Percentiles rank a stretch among this genome's conserved stretches.
These are phyloP conservation scores for Saccharomyces pastorianus DNA, from an alignment of 1,139 yeast genomes.

Conservation along the genomic window DNA sequence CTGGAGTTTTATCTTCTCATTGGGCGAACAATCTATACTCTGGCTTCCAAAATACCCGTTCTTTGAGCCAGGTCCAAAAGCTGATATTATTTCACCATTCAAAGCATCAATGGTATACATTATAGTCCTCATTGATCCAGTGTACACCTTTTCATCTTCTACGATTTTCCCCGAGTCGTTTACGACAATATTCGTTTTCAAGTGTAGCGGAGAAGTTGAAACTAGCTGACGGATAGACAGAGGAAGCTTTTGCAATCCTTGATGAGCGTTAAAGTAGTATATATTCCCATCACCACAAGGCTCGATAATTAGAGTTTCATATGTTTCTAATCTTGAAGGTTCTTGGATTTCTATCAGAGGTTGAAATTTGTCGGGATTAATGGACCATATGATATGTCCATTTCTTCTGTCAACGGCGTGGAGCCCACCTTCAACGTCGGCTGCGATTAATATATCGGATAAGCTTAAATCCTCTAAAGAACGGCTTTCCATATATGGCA, in stretches of 20 bases:
- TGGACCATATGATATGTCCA: slow-evolving; percentile 74
- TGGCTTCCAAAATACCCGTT: slow-evolving; percentile 9
- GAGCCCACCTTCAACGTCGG: slow-evolving; percentile 83
- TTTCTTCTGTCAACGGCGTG: slow-evolving; percentile 74
- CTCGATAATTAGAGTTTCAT: slow-evolving; percentile 70
- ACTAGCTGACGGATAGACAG: slow-evolving; percentile 74
- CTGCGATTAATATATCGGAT: slow-evolving; percentile 55
- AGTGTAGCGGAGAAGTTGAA: slow-evolving; percentile 71
- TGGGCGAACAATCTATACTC: background rate
- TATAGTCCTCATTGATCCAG: slow-evolving; percentile 75
- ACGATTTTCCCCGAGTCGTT: slow-evolving; percentile 30
- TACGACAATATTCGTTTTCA: slow-evolving; percentile 35
- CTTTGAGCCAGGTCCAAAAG: slow-evolving; percentile 48
- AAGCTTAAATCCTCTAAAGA: slow-evolving; percentile 29
- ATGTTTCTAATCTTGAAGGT: slow-evolving; percentile 16
- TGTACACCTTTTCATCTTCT: slow-evolving; percentile 83
- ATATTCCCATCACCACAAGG: slow-evolving; percentile 81
- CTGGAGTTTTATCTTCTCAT: slow-evolving; percentile 9
- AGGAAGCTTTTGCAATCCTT: slow-evolving; percentile 75
- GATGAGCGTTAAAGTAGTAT: slow-evolving; percentile 72
- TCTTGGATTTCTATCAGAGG: slow-evolving; percentile 27
- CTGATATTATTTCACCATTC: slow-evolving; percentile 66
- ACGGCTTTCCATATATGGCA: slow-evolving; percentile 13
- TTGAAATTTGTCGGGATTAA: slow-evolving; percentile 37
- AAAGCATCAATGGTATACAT: slow-evolving; percentile 64